phyloP scores from a whole-genome alignment of 1,139 yeast species.

The Geotrichum phurueaensis region DNA sequence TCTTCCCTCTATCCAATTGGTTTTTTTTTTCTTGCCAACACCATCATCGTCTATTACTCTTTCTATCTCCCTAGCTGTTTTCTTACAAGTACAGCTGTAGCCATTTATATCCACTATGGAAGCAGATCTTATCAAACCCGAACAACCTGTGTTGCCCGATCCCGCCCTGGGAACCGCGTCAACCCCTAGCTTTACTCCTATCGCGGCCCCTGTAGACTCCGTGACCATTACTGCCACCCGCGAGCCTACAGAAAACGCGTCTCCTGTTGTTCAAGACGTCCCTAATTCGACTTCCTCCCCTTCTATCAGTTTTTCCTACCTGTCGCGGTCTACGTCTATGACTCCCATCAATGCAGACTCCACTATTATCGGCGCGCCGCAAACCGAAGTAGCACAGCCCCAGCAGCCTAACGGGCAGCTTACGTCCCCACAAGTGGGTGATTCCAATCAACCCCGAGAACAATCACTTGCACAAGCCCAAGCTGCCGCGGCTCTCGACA shows the following conservation, averaged over 20 bases:
- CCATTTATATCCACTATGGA: conserved; percentile 24
- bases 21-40: background rate
- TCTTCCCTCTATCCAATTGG: background rate
- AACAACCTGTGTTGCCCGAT: background rate
- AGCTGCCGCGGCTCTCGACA: conserved; percentile 1
- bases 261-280: background rate
- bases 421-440: background rate
- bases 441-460: background rate
- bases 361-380: background rate
- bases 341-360: background rate
- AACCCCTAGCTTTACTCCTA: background rate
- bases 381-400: background rate
- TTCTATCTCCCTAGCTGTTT: background rate
- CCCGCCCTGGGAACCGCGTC: background rate
- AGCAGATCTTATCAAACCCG: background rate
- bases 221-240: background rate
- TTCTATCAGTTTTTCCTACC: background rate
- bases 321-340: background rate
- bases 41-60: background rate
- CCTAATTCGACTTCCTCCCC: background rate
- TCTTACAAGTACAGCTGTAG: conserved; percentile 15
- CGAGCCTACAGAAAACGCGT: conserved; percentile 23
- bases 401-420: background rate
- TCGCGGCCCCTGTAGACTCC: background rate
- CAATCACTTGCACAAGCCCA: background rate